Base-by-base conservation (phyloP, 345 rosid species). In the Microcos paniculata region DNA sequence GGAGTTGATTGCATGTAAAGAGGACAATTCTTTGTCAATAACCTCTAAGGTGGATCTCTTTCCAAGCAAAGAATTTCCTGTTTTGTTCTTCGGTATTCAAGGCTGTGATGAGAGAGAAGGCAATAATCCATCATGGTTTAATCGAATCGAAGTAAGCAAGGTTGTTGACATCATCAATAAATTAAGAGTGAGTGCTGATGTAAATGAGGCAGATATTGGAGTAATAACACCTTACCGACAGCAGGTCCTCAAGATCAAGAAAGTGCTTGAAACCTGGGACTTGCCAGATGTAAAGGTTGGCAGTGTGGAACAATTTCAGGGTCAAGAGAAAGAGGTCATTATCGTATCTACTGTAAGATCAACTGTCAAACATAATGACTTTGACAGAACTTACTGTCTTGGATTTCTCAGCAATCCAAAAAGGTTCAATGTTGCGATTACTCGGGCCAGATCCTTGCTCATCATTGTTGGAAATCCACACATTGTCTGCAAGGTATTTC, bases 71-170 rank as follows among this genome's bases (percentile, higher is more conserved):
- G 80, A 78, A 45, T 90, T 88, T 61, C 90, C 94, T 2, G 80
- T 88, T 73, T 79, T 88, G 23, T 90, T 88, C 74, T 75, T 82
- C 33, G 94, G 91, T 23, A 87, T 90, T 57, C 90, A 88, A 74
- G 94, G 91, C 72, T 87, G 82, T 58, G 94, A 90, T 33, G 94
- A 90, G 82, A 86, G 94, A 59, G 94, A 90, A 74, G 91, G 88
- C 52, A 87, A 74, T 40, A 90, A 88, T 72, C 94, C 91, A 1
- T 90, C 94, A 15, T 90, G 94, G 94, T 90, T 90, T 73, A 90
- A 90, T 70, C 81, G 91, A 48, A 77, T 90, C 4, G 94, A 90
- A 79, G 90, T 75, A 40, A 90, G 94, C 87, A 90, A 88, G 79
- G 94, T 90, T 0, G 86, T 86, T 2, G 89, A 90, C 5, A 64